phyloP scores from a whole-genome alignment of 345 rosid species.

The Brassica cretica region DNA sequence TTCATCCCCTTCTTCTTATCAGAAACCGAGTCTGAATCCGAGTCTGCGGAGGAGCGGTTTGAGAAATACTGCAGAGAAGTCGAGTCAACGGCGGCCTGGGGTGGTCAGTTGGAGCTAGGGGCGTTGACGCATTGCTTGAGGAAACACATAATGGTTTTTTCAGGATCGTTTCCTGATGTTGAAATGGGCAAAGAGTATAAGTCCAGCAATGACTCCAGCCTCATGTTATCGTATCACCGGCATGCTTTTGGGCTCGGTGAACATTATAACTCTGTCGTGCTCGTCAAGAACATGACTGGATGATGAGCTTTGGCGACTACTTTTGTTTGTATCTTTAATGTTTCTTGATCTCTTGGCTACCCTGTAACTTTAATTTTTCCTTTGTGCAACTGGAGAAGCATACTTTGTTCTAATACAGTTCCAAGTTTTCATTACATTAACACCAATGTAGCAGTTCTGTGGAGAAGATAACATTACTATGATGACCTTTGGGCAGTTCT shows the following conservation, averaged over 20 bases:
- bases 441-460: not conserved
- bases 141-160: slow-evolving; percentile 40
- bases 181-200: slow-evolving; percentile 45
- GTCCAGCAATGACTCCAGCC: slow-evolving; percentile 24
- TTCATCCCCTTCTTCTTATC: slow-evolving; percentile 60
- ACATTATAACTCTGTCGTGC: slow-evolving; percentile 54
- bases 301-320: slow-evolving; percentile 19
- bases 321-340: slow-evolving; percentile 30
- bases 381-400: not conserved
- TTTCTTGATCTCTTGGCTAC: slow-evolving; percentile 3
- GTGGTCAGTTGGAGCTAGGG: slow-evolving; percentile 42
- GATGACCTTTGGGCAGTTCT: slow-evolving; percentile 36
- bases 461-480: not conserved
- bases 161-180: slow-evolving; percentile 44
- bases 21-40: slow-evolving; percentile 22
- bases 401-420: slow-evolving; percentile 12
- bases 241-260: slow-evolving; percentile 66
- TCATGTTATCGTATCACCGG: slow-evolving; percentile 50
- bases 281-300: not conserved
- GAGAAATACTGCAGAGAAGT: slow-evolving; percentile 43
- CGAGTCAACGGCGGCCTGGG: slow-evolving; percentile 43
- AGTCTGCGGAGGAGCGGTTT: slow-evolving; percentile 29
- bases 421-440: slow-evolving; percentile 8
- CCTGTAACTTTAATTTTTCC: slow-evolving; percentile 23
- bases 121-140: slow-evolving; percentile 44